Evolutionary conservation across 176 grass and related monocot species (phyloP).

Genomic region (Avena sativa): DNA sequence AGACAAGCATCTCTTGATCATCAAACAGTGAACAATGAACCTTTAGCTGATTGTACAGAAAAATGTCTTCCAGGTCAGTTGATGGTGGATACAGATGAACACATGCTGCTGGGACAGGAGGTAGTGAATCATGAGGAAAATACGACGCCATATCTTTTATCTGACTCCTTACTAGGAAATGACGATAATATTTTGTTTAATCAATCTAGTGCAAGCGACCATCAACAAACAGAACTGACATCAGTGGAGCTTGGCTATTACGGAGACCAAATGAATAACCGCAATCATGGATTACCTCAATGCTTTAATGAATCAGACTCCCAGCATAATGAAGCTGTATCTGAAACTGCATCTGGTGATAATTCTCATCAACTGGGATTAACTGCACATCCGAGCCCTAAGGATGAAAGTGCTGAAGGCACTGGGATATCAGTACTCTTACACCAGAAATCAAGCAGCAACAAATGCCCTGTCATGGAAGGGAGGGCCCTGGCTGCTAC

Average conservation of each 20-base stretch:
- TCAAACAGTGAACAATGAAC: conserved; percentile 37
- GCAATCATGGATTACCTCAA: conserved; percentile 23
- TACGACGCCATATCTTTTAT: conserved; percentile 24
- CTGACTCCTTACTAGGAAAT: conserved; percentile 30
- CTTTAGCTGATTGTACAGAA: conserved; percentile 25
- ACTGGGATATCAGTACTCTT: conserved; percentile 76
- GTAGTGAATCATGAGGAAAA: conserved; percentile 27
- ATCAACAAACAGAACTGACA: conserved; percentile 39
- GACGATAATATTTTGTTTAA: conserved; percentile 7
- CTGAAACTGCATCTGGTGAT: conserved; percentile 39
- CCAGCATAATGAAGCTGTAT: conserved; percentile 32
- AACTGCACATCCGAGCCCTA: conserved; percentile 31
- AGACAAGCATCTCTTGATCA: conserved; percentile 47
- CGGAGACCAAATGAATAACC: conserved; percentile 38
- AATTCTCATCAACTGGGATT: conserved; percentile 51
- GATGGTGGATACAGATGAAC: conserved; percentile 35
- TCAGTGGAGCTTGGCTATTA: conserved; percentile 24
- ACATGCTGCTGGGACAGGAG: conserved; percentile 47
- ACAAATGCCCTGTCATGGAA: conserved; percentile 66
- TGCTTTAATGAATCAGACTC: conserved; percentile 4
- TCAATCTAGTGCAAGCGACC: conserved; percentile 23
- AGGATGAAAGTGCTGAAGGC: conserved; percentile 56
- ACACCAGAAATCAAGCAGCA: conserved; percentile 68
- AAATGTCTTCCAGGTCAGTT: conserved; percentile 3
- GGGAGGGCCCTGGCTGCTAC: conserved; percentile 54